Evolutionary conservation across 805 yeast species (phyloP).

Genomic region (Pichia californica): DNA sequence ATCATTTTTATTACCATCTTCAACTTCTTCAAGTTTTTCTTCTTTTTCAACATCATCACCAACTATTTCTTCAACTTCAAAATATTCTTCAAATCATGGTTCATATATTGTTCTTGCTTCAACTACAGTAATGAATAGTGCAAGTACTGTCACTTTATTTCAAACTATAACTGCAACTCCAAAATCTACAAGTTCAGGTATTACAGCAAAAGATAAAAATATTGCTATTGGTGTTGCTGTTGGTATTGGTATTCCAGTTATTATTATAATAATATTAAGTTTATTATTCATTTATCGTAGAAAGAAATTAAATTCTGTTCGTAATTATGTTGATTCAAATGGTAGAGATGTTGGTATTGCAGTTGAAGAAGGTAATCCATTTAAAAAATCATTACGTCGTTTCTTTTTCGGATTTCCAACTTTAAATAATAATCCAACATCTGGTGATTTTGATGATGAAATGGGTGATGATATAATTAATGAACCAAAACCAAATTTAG

Average conservation of each 20-base stretch:
- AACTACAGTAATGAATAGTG: constrained; percentile 20
- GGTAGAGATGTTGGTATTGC: constrained; percentile 28
- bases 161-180: constrained; percentile 19
- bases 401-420: constrained; percentile 18
- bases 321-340: constrained; percentile 31
- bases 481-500: constrained; percentile 14
- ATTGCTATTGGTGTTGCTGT: constrained; percentile 65
- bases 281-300: constrained; percentile 16
- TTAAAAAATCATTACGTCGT: constrained; percentile 13
- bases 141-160: constrained; percentile 14
- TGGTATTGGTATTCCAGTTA: constrained; percentile 61
- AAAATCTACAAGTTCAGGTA: constrained; percentile 32
- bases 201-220: constrained; percentile 39
- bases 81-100: constrained; percentile 14
- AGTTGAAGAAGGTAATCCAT: constrained; percentile 20
- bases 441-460: constrained; percentile 24
- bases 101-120: constrained; percentile 14
- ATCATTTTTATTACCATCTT: constrained; percentile 5
- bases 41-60: constrained; percentile 10
- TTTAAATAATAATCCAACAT: constrained; percentile 16
- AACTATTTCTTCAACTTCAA: constrained; percentile 6
- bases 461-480: constrained; percentile 10
- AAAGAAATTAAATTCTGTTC: constrained; percentile 11
- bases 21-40: constrained; percentile 12
- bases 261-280: constrained; percentile 27